phyloP scores from a whole-genome alignment of 2,329 filamentous ascomycete species.

The Ceratocystis variospora region DNA sequence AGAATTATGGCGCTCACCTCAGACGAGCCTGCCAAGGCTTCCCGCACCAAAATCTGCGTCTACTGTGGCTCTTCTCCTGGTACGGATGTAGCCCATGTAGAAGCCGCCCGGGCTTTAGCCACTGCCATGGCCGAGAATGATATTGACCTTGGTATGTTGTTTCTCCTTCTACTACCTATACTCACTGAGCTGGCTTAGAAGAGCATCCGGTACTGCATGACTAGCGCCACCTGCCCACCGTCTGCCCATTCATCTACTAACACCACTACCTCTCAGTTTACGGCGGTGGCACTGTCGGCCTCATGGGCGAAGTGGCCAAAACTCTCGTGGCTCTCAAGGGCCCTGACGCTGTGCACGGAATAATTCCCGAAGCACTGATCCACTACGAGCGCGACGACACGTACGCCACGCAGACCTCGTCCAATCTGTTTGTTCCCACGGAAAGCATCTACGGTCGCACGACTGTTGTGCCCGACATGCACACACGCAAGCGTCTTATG shows the following conservation, averaged over 20 bases:
- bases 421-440: slow-evolving; percentile 36
- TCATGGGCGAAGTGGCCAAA: slow-evolving; percentile 89
- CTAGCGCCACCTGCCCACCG: slow-evolving; percentile 15
- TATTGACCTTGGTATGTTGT: slow-evolving; percentile 52
- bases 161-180: slow-evolving; percentile 8
- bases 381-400: slow-evolving; percentile 57
- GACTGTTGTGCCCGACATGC: slow-evolving; percentile 89
- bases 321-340: slow-evolving; percentile 74
- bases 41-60: slow-evolving; percentile 64
- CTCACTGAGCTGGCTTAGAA: too few relatives aligned
- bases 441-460: slow-evolving; percentile 61
- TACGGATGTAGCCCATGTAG: slow-evolving; percentile 57
- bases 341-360: slow-evolving; percentile 71
- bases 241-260: background rate
- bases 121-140: slow-evolving; percentile 58
- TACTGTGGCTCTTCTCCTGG: slow-evolving; percentile 82
- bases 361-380: slow-evolving; percentile 79
- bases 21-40: slow-evolving; percentile 23
- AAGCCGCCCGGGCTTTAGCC: slow-evolving; percentile 64
- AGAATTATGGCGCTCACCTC: slow-evolving; percentile 21
- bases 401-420: slow-evolving; percentile 29
- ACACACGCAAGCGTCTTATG: slow-evolving; percentile 90
- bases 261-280: slow-evolving; percentile 49
- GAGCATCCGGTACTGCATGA: too few relatives aligned
- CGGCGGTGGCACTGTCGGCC: slow-evolving; percentile 81